Percentiles rank a stretch among this genome's conserved stretches.
phyloP scores from a whole-genome alignment of 345 rosid species.

The Pistacia atlantica region DNA sequence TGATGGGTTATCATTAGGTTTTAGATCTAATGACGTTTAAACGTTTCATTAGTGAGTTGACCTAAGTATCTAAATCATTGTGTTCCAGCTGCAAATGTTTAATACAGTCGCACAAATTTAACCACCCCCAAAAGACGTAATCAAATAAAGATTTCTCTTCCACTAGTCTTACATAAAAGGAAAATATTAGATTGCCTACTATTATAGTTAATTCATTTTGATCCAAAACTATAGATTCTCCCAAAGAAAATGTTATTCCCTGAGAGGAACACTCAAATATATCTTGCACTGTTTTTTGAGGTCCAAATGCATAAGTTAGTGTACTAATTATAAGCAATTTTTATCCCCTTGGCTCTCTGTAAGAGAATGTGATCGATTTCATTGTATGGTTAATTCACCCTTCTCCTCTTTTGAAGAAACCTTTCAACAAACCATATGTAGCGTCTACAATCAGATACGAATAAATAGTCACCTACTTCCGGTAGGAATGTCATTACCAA shows the following conservation, averaged over 20 bases:
- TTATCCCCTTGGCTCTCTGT: neutral
- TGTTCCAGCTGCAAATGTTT: neutral
- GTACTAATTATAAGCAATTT: no score
- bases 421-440: slow-evolving; percentile 1
- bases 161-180: neutral
- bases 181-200: neutral
- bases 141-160: neutral
- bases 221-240: neutral
- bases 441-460: neutral
- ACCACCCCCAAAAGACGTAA: neutral
- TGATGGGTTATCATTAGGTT: neutral
- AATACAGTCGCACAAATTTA: neutral
- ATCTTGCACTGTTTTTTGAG: no score
- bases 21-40: no score
- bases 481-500: slow-evolving; percentile 9
- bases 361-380: neutral
- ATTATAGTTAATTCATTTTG: neutral
- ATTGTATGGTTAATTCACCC: slow-evolving; percentile 20
- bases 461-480: slow-evolving; percentile 26
- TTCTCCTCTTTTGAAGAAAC: slow-evolving; percentile 22
- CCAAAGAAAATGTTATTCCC: neutral
- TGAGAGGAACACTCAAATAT: neutral
- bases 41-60: neutral
- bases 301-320: no score
- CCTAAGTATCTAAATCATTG: neutral